Evolutionary conservation across 495 filamentous ascomycete species (phyloP), one percentile per base, ranked within the genome.

Genomic region (Tuber calosporum): DNA sequence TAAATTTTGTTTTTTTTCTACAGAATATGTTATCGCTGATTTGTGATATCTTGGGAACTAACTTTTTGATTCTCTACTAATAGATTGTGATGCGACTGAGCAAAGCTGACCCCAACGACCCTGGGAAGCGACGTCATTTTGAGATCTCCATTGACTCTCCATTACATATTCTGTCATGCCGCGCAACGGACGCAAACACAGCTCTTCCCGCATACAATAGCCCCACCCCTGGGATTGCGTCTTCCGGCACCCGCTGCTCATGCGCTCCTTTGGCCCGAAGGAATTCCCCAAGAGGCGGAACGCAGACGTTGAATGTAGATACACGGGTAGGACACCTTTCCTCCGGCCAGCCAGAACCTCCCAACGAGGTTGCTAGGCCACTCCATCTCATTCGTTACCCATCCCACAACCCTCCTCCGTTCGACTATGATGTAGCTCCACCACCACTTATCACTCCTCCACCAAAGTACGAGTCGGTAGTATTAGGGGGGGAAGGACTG

Each of bases 111-210:
- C 85, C 88, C 73, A 87, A 89, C 37, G 92, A 99, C 78, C 89
- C 95, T 0, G 84, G 85, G 7, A 95, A 94, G 71, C 89, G 95
- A 68, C 88, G 95, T 37, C 96, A 98, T 82, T 99, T 98, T 74
- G 95, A 99, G 82, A 99, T 99, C 76, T 97, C 95, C 73, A 99
- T 99, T 77, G 95, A 99, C 84, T 97, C 93, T 20, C 95, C 95
- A 13, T 96, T 98, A 81, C 94, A 97, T 75, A 91, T 97, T 48
- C 91, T 99, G 36, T 94, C 93, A 74, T 99, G 95, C 83, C 93
- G 89, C 68, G 95, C 96, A 13, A 95, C 93, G 1, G 90, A 93
- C 81, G 92, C 92, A 36, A 97, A 98, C 83, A 95, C 92, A 30
- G 88, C 89, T 39, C 88, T 99, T 20, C 95, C 95, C 1, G 91